Percentiles rank a stretch among this genome's conserved stretches.
phyloP scores from a whole-genome alignment of 2,329 filamentous ascomycete genomes.

The Claviceps monticola region DNA sequence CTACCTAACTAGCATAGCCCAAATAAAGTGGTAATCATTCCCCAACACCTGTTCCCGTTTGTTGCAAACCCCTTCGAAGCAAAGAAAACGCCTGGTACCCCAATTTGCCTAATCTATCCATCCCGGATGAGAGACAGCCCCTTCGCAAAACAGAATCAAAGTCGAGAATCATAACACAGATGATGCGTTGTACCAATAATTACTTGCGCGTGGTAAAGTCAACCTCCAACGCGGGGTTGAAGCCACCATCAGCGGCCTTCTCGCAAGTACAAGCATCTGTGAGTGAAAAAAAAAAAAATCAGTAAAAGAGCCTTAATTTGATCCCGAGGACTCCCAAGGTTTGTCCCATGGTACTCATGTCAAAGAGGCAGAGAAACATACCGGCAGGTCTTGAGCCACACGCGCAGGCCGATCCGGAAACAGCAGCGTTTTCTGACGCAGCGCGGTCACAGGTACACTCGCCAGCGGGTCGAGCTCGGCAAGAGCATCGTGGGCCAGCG shows the following conservation, averaged over 20 bases:
- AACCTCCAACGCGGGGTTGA: slow-evolving; percentile 55
- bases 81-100: too few species aligned
- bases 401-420: slow-evolving; percentile 49
- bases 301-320: slow-evolving; percentile 8
- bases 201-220: slow-evolving; percentile 69
- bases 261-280: slow-evolving; percentile 69
- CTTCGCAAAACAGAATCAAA: too few species aligned
- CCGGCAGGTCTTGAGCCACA: slow-evolving; percentile 64
- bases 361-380: slow-evolving; percentile 30
- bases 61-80: too few species aligned
- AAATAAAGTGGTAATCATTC: too few species aligned
- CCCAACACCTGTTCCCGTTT: too few species aligned
- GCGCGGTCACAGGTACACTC: slow-evolving; percentile 71
- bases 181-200: background rate
- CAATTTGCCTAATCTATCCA: too few species aligned
- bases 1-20: too few species aligned
- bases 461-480: slow-evolving; percentile 65
- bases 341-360: too few species aligned
- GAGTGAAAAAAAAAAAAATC: slow-evolving; percentile 9
- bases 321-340: background rate
- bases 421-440: slow-evolving; percentile 50
- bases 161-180: too few species aligned
- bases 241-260: slow-evolving; percentile 49
- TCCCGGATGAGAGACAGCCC: too few species aligned
- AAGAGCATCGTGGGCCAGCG: slow-evolving; percentile 65